Base-by-base conservation (phyloP, 306 rosid species). In the Inga laurina region DNA sequence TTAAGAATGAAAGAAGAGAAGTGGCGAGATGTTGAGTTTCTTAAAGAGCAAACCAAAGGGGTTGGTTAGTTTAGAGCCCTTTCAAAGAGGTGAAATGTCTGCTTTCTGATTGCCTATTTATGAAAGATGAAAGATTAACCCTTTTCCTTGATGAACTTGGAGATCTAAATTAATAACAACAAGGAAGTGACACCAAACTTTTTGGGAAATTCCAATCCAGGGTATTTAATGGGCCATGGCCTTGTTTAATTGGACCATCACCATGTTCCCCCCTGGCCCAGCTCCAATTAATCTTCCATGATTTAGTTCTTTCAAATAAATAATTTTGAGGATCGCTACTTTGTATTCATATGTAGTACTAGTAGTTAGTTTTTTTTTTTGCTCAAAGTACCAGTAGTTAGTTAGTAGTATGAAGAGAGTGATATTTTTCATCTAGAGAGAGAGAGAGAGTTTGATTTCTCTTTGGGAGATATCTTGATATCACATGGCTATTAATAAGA, bases 31-130 rank as follows among this genome's bases (percentile, higher is more conserved):
- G 81, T 5, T 75, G 2, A 79, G 39, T 92, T 87, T 85, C 93
- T 90, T 90, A 80, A 88, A 46, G 82, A 82, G 71, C 81, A 90
- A 90, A 90, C 81, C 87, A 81, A 85, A 83, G 82, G 65, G 84
- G 74, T 71, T 71, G 75, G 88, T 88, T 90, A 84, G 92, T 81
- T 87, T 83, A 70, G 84, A 84, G 88, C 84, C 41, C 85, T 87
- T 84, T 90, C 90, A 85, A 84, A 86, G 83, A 84, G 96, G 91
- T 92, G 83, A 78, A 83, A 81, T 85, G 92, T 92, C 90, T 59
- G 81, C 74, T 84, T 91, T 87, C 83, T 81, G 59, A 66, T 81
- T 79, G 85, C 75, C 52, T 24, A 66, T 75, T 10, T 73, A 45
- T 84, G 84, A 85, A 75, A 86, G 65, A 67, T 85, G 86, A 88